Evolutionary conservation across 2,329 filamentous ascomycete species (phyloP), one percentile per base, ranked within the genome.

Genomic region (Colletotrichum camelliae): DNA sequence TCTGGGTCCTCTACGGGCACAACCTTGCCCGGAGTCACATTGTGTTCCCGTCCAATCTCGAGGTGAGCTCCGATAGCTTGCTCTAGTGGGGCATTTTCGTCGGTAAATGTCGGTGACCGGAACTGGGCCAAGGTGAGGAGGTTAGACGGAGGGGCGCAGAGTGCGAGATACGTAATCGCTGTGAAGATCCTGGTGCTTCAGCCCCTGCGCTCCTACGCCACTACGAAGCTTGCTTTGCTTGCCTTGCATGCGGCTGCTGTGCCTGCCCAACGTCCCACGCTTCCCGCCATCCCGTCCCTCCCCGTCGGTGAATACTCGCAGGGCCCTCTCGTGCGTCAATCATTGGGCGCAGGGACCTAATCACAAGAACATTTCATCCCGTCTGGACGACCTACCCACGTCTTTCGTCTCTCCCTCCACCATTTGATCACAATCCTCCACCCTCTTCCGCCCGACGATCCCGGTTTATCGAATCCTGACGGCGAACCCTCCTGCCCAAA

Each of bases 121-220:
- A 60, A 43, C 43, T 16, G 39, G 43, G 66, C 4, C 18, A 10
- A 33, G 67, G 67, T 68, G 37, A 72, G 39, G 39, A 27, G 24
- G 24, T 43, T 48, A 12, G 35, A 24, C 15, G 3, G 24, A 33
- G 67, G 29, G n/a, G 7, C 15, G 61, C 64, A 52, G n/a, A 21
- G 27, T 21, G 18, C 37, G 15, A n/a, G 43, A 15, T 18, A 35
- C 21, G 65, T 69, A 69, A 43, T 43, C 52, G 55, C 39, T n/a
- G 58, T 12, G 18, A 62, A 35, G 57, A 39, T 70, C 68, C n/a
- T 67, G 29, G 58, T 18, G 43, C 21, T 60, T 55, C 33, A 70
- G 68, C 27, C 72, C 72, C 72, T 74, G 72, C 35, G 27, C 67
- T 33, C 24, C 35, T 64, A 71, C 60, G 72, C 67, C 67, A 74